Conservation (phyloP, 306 rosid species). For the Ormosia emarginata region DNA sequence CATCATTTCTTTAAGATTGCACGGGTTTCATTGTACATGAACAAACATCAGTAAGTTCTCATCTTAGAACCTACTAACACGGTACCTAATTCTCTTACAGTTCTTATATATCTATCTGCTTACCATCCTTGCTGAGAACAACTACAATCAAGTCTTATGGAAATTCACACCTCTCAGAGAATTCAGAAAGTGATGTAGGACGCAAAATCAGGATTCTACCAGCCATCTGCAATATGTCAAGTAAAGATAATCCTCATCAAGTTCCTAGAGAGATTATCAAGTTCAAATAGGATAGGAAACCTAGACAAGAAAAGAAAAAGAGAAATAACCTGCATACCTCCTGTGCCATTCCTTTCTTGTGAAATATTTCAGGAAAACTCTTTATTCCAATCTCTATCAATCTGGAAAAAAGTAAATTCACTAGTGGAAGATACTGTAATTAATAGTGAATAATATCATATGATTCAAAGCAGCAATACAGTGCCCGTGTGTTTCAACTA, state of each 20-base stretch:
- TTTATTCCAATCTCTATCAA: conserved; percentile 80
- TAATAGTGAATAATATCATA: conserved; percentile 14
- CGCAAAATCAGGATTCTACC: conserved; percentile 80
- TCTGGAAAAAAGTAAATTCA: conserved; percentile 36
- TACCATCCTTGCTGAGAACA: background rate
- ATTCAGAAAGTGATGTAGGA: conserved; percentile 78
- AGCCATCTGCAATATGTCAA: conserved; percentile 62
- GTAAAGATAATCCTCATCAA: conserved; percentile 15
- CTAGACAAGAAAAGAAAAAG: background rate
- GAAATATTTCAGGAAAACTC: conserved; percentile 86
- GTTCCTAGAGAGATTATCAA: background rate
- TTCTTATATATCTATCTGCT: background rate
- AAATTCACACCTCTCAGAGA: conserved; percentile 67
- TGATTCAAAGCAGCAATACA: conserved; percentile 1
- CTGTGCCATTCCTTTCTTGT: conserved; percentile 72
- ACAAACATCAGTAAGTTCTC: background rate
- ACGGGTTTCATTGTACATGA: background rate
- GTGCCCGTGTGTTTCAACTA: conserved; percentile 10
- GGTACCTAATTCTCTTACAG: background rate
- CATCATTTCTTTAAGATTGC: background rate
- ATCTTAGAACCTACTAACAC: background rate
- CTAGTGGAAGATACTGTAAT: background rate
- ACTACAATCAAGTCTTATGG: background rate
- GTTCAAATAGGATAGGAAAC: conserved; percentile 5
- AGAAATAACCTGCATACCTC: conserved; percentile 50